These are phyloP conservation scores for Bisporella sp. DNA, from an alignment of 2,329 filamentous ascomycete genomes.

Conservation along the genomic window DNA sequence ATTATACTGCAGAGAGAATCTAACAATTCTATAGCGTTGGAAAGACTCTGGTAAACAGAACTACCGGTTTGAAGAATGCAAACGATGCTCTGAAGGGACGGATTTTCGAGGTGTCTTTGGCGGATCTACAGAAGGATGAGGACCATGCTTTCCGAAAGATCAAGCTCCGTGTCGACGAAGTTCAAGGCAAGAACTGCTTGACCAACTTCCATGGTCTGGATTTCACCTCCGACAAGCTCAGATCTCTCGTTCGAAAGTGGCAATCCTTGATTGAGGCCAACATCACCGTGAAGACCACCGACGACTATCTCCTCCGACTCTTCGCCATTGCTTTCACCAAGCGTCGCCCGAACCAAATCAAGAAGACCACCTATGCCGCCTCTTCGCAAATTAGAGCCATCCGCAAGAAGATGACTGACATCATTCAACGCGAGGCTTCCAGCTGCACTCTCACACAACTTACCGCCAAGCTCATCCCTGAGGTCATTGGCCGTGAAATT, in stretches of 20 bases:
- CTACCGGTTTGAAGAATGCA: constrained; percentile 99
- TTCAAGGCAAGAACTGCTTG: constrained; percentile 99
- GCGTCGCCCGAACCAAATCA: constrained; percentile 98
- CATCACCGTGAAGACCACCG: constrained; percentile 98
- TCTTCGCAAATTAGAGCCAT: constrained; percentile 97
- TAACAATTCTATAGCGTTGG: constrained; percentile 67
- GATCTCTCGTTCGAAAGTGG: constrained; percentile 99
- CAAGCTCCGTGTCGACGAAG: constrained; percentile 96
- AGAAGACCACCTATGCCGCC: constrained; percentile 99
- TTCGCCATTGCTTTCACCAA: constrained; percentile 99
- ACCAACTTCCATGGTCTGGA: constrained; percentile 99
- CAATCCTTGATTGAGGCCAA: constrained; percentile 99
- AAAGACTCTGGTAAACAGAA: constrained; percentile 99
- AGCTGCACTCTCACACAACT: constrained; percentile 94
- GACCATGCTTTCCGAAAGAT: constrained; percentile 99
- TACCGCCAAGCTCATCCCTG: constrained; percentile 96
- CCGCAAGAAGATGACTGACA: constrained; percentile 99
- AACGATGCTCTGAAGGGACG: constrained; percentile 98
- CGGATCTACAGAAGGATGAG: constrained; percentile 99
- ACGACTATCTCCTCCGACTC: constrained; percentile 98
- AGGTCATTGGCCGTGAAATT: constrained; percentile 99
- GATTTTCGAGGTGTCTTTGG: constrained; percentile 97
- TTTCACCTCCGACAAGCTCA: constrained; percentile 99
- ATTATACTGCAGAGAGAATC: constrained; percentile 17
- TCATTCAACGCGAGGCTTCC: constrained; percentile 92